Evolutionary conservation across 1,284 basidiomycete species (phyloP).

Genomic region (Stereum hirsutum): DNA sequence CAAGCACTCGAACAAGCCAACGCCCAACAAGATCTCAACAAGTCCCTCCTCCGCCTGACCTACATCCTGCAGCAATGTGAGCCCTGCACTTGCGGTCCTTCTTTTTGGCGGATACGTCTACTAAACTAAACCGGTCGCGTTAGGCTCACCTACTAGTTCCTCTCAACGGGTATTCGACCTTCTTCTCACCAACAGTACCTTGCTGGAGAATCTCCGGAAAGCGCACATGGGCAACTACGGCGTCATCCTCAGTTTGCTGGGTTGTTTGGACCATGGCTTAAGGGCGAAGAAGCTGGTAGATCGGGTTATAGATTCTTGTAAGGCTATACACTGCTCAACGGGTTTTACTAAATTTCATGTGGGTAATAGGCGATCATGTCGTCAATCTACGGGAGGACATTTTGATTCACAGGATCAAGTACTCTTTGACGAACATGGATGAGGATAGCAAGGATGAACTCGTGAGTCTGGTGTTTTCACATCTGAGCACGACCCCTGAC

Average conservation of each 20-base stretch:
- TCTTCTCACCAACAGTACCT: constrained; percentile 67
- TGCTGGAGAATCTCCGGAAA: constrained; percentile 80
- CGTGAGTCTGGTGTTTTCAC: too few relatives aligned
- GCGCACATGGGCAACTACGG: constrained; percentile 89
- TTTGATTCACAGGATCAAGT: constrained; percentile 73
- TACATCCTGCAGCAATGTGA: constrained; percentile 76
- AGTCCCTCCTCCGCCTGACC: constrained; percentile 76
- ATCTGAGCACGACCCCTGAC: too few relatives aligned
- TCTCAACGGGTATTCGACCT: constrained; percentile 46
- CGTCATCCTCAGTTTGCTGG: constrained; percentile 81
- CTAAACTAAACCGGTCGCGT: background rate
- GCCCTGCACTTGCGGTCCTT: constrained; percentile 11
- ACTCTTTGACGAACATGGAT: constrained; percentile 73
- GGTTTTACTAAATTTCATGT: background rate
- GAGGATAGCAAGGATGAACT: constrained; percentile 40
- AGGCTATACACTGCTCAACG: constrained; percentile 18
- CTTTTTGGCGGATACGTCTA: too few relatives aligned
- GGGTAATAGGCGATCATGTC: constrained; percentile 65
- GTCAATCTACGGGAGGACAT: constrained; percentile 88
- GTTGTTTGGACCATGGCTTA: constrained; percentile 79
- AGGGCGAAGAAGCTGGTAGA: constrained; percentile 83
- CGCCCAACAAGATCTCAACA: constrained; percentile 79
- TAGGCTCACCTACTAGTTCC: constrained; percentile 4
- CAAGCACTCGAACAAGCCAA: constrained; percentile 69
- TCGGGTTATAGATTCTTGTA: constrained; percentile 81